Conservation (phyloP, 768 basidiomycete genomes). For the Phaeolepiota aurea region DNA sequence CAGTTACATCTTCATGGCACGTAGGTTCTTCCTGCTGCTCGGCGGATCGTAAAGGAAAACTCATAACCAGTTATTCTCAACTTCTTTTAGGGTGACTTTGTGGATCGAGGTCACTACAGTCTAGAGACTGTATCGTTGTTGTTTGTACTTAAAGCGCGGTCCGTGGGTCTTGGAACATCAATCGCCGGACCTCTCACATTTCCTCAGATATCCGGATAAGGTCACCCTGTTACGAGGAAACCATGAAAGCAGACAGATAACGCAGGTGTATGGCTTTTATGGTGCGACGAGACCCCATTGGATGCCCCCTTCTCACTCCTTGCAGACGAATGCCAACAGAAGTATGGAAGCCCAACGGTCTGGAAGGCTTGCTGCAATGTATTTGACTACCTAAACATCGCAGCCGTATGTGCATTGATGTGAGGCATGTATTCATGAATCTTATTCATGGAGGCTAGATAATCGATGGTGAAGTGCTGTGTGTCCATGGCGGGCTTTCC, state of each 20-base stretch:
- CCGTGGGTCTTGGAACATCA: conserved; percentile 7
- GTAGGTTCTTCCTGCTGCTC: conserved; percentile 34
- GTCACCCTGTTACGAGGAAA: conserved; percentile 91
- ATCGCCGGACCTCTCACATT: conserved; percentile 5
- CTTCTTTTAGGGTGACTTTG: conserved; percentile 81
- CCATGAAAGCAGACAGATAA: conserved; percentile 96
- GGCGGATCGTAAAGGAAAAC: conserved; percentile 13
- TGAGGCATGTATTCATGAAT: neutral
- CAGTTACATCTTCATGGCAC: conserved; percentile 95
- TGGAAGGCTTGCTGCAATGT: conserved; percentile 98
- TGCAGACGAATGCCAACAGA: conserved; percentile 93
- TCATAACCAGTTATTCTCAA: conserved; percentile 4
- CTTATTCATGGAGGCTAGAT: conserved; percentile 61
- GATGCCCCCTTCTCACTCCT: neutral
- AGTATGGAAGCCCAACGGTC: conserved; percentile 90
- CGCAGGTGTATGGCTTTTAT: conserved; percentile 98
- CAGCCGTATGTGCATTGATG: conserved; percentile 66
- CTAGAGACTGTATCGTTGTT: conserved; percentile 90
- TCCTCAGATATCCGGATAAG: conserved; percentile 77
- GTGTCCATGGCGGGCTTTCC: conserved; percentile 93
- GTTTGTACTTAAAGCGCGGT: conserved; percentile 86
- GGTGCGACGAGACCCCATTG: conserved; percentile 39
- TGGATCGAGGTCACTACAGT: conserved; percentile 94
- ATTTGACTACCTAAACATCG: conserved; percentile 92
- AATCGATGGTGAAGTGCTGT: conserved; percentile 86